Evolutionary conservation across 1,139 yeast species (phyloP).

Genomic region (Hansenula lynferdii): DNA sequence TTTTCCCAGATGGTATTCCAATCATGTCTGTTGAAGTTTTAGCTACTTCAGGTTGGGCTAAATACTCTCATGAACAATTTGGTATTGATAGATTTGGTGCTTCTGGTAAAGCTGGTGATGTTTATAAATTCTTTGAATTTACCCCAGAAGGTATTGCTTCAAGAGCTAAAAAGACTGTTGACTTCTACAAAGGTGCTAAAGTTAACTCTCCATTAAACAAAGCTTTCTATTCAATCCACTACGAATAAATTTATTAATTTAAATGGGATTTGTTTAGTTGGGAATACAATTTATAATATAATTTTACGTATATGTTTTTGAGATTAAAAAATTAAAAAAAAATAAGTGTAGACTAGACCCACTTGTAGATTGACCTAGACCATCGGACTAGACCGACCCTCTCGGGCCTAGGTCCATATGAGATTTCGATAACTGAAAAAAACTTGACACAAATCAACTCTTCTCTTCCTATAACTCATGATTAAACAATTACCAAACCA

Average conservation of each 20-base stretch:
- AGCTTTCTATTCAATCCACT: slow-evolving; percentile 46
- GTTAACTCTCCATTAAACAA: slow-evolving; percentile 72
- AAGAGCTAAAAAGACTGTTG: slow-evolving; percentile 77
- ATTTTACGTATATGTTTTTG: no score
- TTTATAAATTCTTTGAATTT: slow-evolving; percentile 84
- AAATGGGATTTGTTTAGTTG: not conserved
- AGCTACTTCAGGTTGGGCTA: slow-evolving; percentile 90
- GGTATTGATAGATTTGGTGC: slow-evolving; percentile 98
- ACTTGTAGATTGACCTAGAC: no score
- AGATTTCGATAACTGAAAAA: no score
- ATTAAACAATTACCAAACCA: no score
- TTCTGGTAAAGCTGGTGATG: slow-evolving; percentile 84
- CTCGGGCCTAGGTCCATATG: no score
- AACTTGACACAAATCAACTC: no score
- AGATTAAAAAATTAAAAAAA: no score
- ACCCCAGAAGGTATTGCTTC: slow-evolving; percentile 91
- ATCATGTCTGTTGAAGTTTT: slow-evolving; percentile 92
- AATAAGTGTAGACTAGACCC: no score
- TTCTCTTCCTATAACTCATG: no score
- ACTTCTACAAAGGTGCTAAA: slow-evolving; percentile 76
- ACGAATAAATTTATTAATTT: slow-evolving; percentile 3
- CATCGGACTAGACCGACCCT: no score
- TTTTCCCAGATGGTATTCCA: slow-evolving; percentile 95
- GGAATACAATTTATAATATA: no score
- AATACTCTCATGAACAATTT: slow-evolving; percentile 94